Base-by-base conservation (phyloP, 768 basidiomycete species). In the Lactifluus pinguis region DNA sequence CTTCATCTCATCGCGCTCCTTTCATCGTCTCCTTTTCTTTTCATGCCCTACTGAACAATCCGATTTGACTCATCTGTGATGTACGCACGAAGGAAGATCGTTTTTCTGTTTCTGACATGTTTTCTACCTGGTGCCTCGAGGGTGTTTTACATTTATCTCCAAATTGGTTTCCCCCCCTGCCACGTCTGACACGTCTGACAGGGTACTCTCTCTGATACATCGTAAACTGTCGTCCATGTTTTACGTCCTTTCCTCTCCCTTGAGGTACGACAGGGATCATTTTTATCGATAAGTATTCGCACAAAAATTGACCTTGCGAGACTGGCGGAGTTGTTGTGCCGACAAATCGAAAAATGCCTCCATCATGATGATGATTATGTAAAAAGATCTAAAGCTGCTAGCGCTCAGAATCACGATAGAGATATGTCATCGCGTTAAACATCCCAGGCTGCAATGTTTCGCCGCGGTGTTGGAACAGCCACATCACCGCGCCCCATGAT, bases 401-500 rank as follows among this genome's bases (percentile, higher is more conserved):
- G 47, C 76, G 74, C 62, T 98, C 91, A 19, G 92, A 95, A 72
- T 98, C 93, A 42, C 85, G 84, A 75, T 98, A 99, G 42, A 99
- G 79, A 73, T 98, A 99, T 59, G 80, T 83, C 95, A 97, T 98
- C 17, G 89, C 90, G 75, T 83, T 91, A 77, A 92, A 93, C 92
- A 98, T 92, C 59, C 95, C 97, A 17, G 92, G 91, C 68, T 98
- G 94, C 62, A 99, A 84, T n/a, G 85, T 86, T 74, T 98, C 87
- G 52, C 89, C 84, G 21, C 83, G 79, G 72, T 97, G 79, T 68
- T 85, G 80, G 80, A 95, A 98, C 62, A 97, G 75, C 82, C 88
- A 99, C 95, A 99, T 98, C 49, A 98, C 95, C 8, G 87, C 81
- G 48, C 92, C 97, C 97, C 97, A 98, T 36, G 86, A 81, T 14